Evolutionary conservation across 1,139 yeast species (phyloP).

Genomic region (Geotrichum fermentans): DNA sequence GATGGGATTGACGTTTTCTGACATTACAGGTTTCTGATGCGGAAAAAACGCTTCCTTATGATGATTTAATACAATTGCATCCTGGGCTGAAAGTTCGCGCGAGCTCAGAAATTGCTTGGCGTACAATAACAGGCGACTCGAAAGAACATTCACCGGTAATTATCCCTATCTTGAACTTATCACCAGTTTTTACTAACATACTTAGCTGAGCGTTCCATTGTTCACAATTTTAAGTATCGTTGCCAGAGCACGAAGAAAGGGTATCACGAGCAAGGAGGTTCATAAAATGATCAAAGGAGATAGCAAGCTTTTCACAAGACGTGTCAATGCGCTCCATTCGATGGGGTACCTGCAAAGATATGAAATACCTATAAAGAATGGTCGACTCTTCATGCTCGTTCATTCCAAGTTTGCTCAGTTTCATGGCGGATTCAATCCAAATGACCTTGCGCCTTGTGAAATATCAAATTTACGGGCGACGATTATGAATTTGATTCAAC

Average conservation of each 20-base stretch:
- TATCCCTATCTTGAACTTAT: too few species aligned
- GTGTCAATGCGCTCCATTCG: slow-evolving; percentile 12
- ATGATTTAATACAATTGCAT: not conserved
- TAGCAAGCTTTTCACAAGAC: not conserved
- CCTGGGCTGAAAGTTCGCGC: slow-evolving; percentile 1
- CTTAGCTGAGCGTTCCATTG: not conserved
- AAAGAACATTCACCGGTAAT: slow-evolving; percentile 1
- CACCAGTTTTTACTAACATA: not conserved
- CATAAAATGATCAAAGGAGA: not conserved
- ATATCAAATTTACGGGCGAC: not conserved
- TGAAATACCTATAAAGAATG: not conserved
- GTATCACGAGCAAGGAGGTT: slow-evolving; percentile 11
- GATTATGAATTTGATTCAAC: slow-evolving; percentile 1
- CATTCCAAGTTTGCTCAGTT: not conserved
- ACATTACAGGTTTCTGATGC: slow-evolving; percentile 1
- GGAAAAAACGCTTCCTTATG: slow-evolving; percentile 3
- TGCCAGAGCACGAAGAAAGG: slow-evolving; percentile 7
- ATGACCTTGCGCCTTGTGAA: not conserved
- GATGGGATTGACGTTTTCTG: not conserved
- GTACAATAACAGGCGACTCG: not conserved
- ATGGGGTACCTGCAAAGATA: slow-evolving; percentile 8
- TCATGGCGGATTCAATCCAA: not conserved
- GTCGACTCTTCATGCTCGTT: not conserved
- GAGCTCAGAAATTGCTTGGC: slow-evolving; percentile 6
- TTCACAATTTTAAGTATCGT: slow-evolving; percentile 2